These are phyloP conservation scores for Xerocomellus amylosporus DNA, from an alignment of 768 basidiomycete genomes.

Conservation along the genomic window DNA sequence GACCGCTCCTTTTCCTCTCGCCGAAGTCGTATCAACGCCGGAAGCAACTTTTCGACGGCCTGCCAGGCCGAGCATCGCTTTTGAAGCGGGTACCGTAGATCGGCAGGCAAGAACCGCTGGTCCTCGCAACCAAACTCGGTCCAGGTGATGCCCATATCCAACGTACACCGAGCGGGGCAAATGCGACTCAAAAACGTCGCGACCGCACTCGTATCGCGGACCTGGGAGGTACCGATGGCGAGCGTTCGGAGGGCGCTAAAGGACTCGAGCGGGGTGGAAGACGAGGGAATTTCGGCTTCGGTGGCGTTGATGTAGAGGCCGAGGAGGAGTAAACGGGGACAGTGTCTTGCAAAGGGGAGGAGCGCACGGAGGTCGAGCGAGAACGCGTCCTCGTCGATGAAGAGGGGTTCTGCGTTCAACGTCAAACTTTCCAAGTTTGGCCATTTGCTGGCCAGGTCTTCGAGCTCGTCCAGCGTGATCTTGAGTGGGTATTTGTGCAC, in stretches of 20 bases:
- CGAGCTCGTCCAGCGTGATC: constrained; percentile 43
- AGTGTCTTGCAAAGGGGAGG: constrained; percentile 40
- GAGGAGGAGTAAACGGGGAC: constrained; percentile 36
- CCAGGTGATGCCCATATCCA: constrained; percentile 54
- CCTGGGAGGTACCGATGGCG: constrained; percentile 50
- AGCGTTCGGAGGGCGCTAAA: constrained; percentile 29
- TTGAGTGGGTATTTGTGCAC: constrained; percentile 30
- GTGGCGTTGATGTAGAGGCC: constrained; percentile 40
- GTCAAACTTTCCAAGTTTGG: constrained; percentile 43
- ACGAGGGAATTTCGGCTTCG: constrained; percentile 15
- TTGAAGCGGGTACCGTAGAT: constrained; percentile 5
- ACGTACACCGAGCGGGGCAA: constrained; percentile 40
- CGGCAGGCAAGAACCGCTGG: constrained; percentile 8
- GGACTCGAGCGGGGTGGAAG: constrained; percentile 6
- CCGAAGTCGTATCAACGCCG: constrained; percentile 42
- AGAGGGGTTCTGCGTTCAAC: constrained; percentile 48
- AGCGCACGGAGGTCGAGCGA: constrained; percentile 39
- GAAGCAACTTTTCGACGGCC: constrained; percentile 42
- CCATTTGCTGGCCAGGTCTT: constrained; percentile 44
- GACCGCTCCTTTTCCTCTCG: constrained; percentile 43
- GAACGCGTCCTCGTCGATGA: constrained; percentile 10
- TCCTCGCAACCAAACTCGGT: constrained; percentile 17
- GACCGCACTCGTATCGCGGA: constrained; percentile 41
- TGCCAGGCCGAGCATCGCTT: constrained; percentile 39
- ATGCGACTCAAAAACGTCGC: constrained; percentile 55